Evolutionary conservation across 1,284 basidiomycete genomes (phyloP), one percentile per base, ranked within the genome.

Genomic region (Puccinia polysora): DNA sequence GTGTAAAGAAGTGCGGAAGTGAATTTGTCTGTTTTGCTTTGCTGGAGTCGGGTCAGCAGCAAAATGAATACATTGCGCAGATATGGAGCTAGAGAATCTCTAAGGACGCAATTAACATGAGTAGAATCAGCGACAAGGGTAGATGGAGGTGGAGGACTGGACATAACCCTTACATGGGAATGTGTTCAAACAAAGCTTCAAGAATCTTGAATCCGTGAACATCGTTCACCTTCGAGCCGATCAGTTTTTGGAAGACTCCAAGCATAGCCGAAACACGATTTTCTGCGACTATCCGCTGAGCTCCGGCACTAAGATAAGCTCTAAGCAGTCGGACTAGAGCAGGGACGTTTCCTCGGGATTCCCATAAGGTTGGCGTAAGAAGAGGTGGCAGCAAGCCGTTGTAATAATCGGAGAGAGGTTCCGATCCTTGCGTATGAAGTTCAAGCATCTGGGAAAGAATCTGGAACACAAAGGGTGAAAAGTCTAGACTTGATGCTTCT

Each of bases 391-490:
- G 83, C 4, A 98, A 83, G 20, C 84, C 82, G 40, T 87, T 86
- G 81, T 97, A 98, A 71, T 88, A 85, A 0, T 83, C 81, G 0
- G 95, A 92, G 7, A 96, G 83, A 30, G 23, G 79, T 77, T 45
- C 75, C 77, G 4, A 82, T 79, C 0, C 82, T 6, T 70, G 36
- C 8, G 65, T 58, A 77, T 95, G 93, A 8, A 91, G 82, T 76
- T 94, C 90, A 43, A 99, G 87, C 84, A 98, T 91, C 80, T 98
- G 95, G 0, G 93, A 89, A 36, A 97, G 86, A 76, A 98, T 87
- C 79, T 98, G 96, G 84, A 98, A 97, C 64, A 91, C 89, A 79
- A 95, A 99, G 1, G 95, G 95, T 65, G 96, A 89, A 79, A 97
- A 98, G 82, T 97, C 95, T 91, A 79, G 36, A 34, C n/a, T 58